Base-by-base conservation (phyloP, 495 filamentous ascomycete genomes). In the Saxophila tyrrhenica region DNA sequence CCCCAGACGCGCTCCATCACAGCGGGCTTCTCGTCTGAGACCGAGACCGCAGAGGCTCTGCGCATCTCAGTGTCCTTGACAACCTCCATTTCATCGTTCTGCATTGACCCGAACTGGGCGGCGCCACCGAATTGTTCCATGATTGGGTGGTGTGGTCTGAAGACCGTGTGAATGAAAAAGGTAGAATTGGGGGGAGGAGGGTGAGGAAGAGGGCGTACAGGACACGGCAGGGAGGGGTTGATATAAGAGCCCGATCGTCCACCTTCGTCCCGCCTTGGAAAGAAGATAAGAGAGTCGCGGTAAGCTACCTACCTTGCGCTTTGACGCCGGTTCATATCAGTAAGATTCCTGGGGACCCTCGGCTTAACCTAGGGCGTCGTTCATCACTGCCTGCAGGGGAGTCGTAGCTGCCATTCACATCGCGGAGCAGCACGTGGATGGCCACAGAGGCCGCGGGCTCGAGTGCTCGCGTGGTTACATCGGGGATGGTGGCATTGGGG, bases 1-100 rank as follows among this genome's bases (percentile, higher is more conserved):
- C 53, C 53, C 29, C 38, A 55, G 56, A 50, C 41, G 11, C 53
- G 53, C 29, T 55, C 53, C 17, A 13, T 17, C 21, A 55, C 41
- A 5, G 7, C 8, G 19, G 41, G 41, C 41, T 44, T 44, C 41
- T 8, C 41, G 13, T 5, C 29, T n/a, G 16, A 17, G 7, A 39
- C 16, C 35, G 35, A 39, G 9, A 44, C 41, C 7, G 17, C 41
- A 9, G 41, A 44, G n/a, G 41, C 8, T 3, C 17, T 44, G 7
- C 41, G 41, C 41, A 44, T 44, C 41, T 44, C 7, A 17, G 41
- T n/a, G 7, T 44, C n/a, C 16, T 5, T 44, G 41, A 44, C 41
- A 5, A 9, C 41, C 41, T 44, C 41, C 41, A 44, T 44, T n/a
- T 44, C 41, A 44, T 44, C 17, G 41, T 5, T 44, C n/a, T n/a